Evolutionary conservation across 2,329 filamentous ascomycete genomes (phyloP).

Genomic region (Neonectria magnoliae): DNA sequence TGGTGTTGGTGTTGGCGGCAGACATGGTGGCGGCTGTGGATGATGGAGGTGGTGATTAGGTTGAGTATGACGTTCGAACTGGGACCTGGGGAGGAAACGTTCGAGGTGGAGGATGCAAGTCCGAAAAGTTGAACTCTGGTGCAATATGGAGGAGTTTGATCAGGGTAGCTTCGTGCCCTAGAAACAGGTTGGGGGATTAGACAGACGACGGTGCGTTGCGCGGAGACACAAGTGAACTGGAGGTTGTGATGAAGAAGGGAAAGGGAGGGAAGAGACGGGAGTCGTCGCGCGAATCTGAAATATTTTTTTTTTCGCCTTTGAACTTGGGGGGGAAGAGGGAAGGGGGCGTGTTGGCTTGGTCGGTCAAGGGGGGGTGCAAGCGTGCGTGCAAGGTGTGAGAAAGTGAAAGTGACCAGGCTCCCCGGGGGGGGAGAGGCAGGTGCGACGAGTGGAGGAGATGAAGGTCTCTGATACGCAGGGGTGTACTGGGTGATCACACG

Average conservation of each 20-base stretch:
- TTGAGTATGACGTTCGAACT: slow-evolving; percentile 59
- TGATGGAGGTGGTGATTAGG: slow-evolving; percentile 52
- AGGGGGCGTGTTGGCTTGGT: slow-evolving; percentile 35
- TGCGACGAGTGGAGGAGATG: slow-evolving; percentile 21
- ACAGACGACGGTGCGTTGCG: slow-evolving; percentile 60
- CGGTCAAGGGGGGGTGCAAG: slow-evolving; percentile 39
- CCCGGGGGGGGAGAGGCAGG: slow-evolving; percentile 30
- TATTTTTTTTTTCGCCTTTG: slow-evolving; percentile 54
- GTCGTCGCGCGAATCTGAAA: slow-evolving; percentile 51
- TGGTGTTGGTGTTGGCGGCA: slow-evolving; percentile 57
- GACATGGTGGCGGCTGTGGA: slow-evolving; percentile 77
- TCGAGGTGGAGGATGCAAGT: slow-evolving; percentile 54
- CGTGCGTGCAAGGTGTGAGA: slow-evolving; percentile 37
- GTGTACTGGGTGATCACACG: neutral
- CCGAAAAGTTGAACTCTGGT: slow-evolving; percentile 72
- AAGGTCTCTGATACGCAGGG: slow-evolving; percentile 6
- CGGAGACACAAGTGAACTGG: slow-evolving; percentile 58
- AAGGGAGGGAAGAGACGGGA: slow-evolving; percentile 44
- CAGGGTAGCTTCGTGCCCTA: slow-evolving; percentile 95
- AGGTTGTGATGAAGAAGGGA: slow-evolving; percentile 55
- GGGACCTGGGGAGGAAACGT: slow-evolving; percentile 54
- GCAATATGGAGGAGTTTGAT: slow-evolving; percentile 66
- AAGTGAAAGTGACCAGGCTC: slow-evolving; percentile 43
- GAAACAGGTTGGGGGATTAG: slow-evolving; percentile 59
- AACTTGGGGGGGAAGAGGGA: slow-evolving; percentile 39